Base-by-base conservation (phyloP, 371 early-diverging fungal genomes). In the Lichtheimia corymbifera region DNA sequence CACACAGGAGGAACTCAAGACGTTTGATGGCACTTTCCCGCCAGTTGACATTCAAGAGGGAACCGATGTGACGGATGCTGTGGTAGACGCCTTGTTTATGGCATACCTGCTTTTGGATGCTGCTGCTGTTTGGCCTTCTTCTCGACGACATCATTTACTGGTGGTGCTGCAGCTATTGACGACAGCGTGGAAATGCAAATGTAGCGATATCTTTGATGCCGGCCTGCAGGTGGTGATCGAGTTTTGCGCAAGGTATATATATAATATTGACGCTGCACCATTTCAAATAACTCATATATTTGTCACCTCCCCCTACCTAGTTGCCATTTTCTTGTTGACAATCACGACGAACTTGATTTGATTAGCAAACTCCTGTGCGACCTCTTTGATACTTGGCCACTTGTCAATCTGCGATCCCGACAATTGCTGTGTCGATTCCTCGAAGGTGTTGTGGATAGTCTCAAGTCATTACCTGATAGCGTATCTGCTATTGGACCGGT, bases 91-190 rank as follows among this genome's bases (percentile, higher is more conserved):
- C 11, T 15, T 61, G 7, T 72, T 77, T n/a, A 51, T 57, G 49
- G 50, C 53, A 15, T 77, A 65, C 42, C 27, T 77, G 2, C 45
- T 77, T 24, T 58, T 77, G 0, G 74, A 72, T 58, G 53, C 51
- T 4, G 68, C 67, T 1, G 22, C 53, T 6, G 25, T 40, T 3
- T 74, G 74, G 70, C 43, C 64, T 3, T 35, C 24, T 3, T 54
- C 50, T 30, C 50, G 30, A 20, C 22, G 5, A 14, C 52, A 44
- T n/a, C 53, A 61, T 47, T 6, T 53, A n/a, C 27, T 43, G 25
- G 44, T 61, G 17, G 59, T 59, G 17, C 6, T 44, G 18, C 22
- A 44, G 4, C 24, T 43, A 0, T 24, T 74, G 12, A 58, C 55
- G 28, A 53, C 30, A 9, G 51, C 64, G 11, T 74, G 72, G 72